Conservation (phyloP, 805 yeast species). For the Starmerella stigmatis region DNA sequence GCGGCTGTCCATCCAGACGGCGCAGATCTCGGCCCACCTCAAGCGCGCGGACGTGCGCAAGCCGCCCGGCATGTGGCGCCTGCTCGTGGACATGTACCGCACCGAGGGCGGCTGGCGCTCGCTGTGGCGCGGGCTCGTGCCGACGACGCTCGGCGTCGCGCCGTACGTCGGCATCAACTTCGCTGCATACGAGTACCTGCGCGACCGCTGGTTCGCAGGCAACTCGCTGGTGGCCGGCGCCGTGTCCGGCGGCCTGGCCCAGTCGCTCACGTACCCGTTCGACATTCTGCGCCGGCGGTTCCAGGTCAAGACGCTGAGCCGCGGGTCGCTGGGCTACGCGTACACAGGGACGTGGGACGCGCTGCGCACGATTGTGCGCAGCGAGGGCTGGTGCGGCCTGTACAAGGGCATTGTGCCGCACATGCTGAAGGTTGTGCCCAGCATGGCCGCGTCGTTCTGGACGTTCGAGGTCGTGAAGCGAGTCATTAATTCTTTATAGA, state of each 20-base stretch:
- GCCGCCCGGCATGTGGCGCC: slow-evolving; percentile 63
- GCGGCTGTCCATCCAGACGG: slow-evolving; percentile 80
- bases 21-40: slow-evolving; percentile 36
- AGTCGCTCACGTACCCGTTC: slow-evolving; percentile 81
- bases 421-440: slow-evolving; percentile 80
- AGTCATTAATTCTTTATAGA: slow-evolving; percentile 10
- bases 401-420: slow-evolving; percentile 57
- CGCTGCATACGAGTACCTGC: slow-evolving; percentile 72
- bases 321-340: slow-evolving; percentile 62
- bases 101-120: slow-evolving; percentile 77
- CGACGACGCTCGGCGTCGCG: slow-evolving; percentile 91
- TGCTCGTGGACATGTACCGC: slow-evolving; percentile 48
- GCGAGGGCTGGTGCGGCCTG: slow-evolving; percentile 75
- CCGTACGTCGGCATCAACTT: slow-evolving; percentile 93
- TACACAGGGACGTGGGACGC: slow-evolving; percentile 74
- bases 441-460: slow-evolving; percentile 94
- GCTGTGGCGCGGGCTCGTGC: slow-evolving; percentile 72
- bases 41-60: slow-evolving; percentile 26
- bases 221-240: slow-evolving; percentile 74
- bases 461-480: slow-evolving; percentile 66
- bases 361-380: slow-evolving; percentile 49
- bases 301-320: slow-evolving; percentile 72
- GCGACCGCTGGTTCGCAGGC: slow-evolving; percentile 37
- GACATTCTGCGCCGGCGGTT: slow-evolving; percentile 81
- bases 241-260: slow-evolving; percentile 77